Evolutionary conservation across 2,329 filamentous ascomycete genomes (phyloP).

Genomic region (Fusarium camptoceras): DNA sequence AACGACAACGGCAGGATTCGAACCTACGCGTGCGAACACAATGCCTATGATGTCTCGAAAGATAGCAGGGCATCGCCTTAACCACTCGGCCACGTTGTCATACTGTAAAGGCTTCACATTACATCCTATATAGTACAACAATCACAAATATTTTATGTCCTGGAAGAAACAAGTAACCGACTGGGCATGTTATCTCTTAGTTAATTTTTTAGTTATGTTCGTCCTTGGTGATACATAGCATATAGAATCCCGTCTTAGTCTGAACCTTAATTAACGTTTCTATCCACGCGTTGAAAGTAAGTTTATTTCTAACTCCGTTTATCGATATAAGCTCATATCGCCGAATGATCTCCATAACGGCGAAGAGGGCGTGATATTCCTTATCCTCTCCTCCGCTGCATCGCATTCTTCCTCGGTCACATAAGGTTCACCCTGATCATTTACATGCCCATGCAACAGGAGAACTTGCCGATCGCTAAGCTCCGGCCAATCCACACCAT

Average conservation of each 20-base stretch:
- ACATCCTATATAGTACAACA: fast-evolving
- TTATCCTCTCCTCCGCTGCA: conserved; percentile 7
- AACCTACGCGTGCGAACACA: conserved; percentile 36
- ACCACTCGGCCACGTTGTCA: conserved; percentile 34
- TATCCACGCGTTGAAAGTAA: not conserved
- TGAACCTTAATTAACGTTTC: not conserved
- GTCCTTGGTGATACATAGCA: not conserved
- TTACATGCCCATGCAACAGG: not conserved
- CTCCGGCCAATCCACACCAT: conserved; percentile 19
- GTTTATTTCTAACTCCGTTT: not conserved
- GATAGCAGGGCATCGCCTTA: conserved; percentile 36
- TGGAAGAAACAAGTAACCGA: not conserved
- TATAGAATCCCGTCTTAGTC: not conserved
- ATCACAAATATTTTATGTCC: fast-evolving
- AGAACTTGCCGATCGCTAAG: not conserved
- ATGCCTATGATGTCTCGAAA: conserved; percentile 31
- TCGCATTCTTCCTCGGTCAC: not conserved
- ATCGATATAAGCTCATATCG: not conserved
- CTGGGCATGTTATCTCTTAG: too few species aligned
- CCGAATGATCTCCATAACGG: not conserved
- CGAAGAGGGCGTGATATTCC: conserved; percentile 9
- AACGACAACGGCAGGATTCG: conserved; percentile 33
- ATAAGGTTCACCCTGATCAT: not conserved
- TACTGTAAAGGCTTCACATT: fast-evolving
- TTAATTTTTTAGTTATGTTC: too few species aligned